Percentiles rank a stretch among this genome's conserved stretches.
These are phyloP conservation scores for Neoarthrinium moseri DNA, from an alignment of 2,329 filamentous ascomycete species.

Conservation along the genomic window DNA sequence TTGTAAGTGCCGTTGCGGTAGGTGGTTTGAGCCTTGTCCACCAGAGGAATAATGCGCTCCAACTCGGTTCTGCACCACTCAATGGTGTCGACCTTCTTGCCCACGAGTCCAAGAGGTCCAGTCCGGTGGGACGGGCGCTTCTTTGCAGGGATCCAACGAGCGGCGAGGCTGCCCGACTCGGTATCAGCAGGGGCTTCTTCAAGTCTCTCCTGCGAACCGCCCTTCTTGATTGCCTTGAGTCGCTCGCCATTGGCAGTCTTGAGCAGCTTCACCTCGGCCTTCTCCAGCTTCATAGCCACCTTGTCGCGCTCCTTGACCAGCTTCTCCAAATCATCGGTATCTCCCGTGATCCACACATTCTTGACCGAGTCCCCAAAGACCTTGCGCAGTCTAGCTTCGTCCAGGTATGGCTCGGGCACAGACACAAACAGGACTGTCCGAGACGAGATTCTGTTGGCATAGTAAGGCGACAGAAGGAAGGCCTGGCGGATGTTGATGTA, in stretches of 20 bases:
- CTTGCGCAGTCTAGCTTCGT: conserved; percentile 71
- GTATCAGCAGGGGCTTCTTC: conserved; percentile 52
- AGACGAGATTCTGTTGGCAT: conserved; percentile 82
- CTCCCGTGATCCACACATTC: conserved; percentile 79
- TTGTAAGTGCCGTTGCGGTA: conserved; percentile 66
- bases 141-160: conserved; percentile 71
- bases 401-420: conserved; percentile 75
- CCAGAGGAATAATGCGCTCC: conserved; percentile 69
- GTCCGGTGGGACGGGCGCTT: conserved; percentile 74
- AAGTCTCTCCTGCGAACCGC: conserved; percentile 39
- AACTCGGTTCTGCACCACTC: conserved; percentile 82
- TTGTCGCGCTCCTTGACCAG: conserved; percentile 80
- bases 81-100: conserved; percentile 92
- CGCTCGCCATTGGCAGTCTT: conserved; percentile 73
- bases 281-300: conserved; percentile 78
- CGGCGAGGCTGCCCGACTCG: conserved; percentile 69
- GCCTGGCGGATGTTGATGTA: conserved; percentile 93
- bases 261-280: conserved; percentile 82
- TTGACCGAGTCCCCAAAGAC: conserved; percentile 82
- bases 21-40: conserved; percentile 64
- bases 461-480: conserved; percentile 81
- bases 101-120: conserved; percentile 67
- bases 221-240: conserved; percentile 65
- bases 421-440: conserved; percentile 87
- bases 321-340: conserved; percentile 75